Conservation (phyloP, 345 rosid species). For the Eucalyptus coolabah region DNA sequence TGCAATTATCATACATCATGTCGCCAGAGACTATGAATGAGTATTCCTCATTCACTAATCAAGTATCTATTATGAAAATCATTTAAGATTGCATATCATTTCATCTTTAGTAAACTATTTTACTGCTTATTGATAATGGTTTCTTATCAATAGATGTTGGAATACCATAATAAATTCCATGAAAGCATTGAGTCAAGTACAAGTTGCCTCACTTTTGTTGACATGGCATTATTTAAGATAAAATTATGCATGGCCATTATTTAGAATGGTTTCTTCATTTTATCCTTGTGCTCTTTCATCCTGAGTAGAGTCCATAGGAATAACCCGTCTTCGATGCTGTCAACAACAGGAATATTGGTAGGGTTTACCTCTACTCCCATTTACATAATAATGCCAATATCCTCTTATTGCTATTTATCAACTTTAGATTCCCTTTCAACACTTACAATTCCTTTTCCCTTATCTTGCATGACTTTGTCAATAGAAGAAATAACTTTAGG, state of each 20-base stretch:
- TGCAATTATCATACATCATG: too few species aligned
- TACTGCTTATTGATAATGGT: not conserved
- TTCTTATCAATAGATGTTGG: not conserved
- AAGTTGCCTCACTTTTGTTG: not conserved
- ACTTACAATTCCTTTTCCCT: accelerated
- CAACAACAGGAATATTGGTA: too few species aligned
- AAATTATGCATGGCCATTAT: not conserved
- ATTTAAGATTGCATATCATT: too few species aligned
- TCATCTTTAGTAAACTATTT: not conserved
- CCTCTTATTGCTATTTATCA: too few species aligned
- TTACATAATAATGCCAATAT: accelerated
- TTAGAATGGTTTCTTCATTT: too few species aligned
- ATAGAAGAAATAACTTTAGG: too few species aligned
- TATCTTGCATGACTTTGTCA: too few species aligned
- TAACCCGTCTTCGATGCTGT: accelerated
- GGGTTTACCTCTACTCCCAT: too few species aligned
- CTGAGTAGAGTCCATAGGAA: accelerated
- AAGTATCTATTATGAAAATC: too few species aligned
- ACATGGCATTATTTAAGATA: not conserved
- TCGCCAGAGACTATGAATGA: accelerated
- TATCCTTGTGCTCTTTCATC: too few species aligned
- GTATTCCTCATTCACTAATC: too few species aligned
- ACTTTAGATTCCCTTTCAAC: too few species aligned
- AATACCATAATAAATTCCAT: not conserved
- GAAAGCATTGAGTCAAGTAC: not conserved